A percentile compares a stretch with the other conserved stretches of the same genome.
Conservation (phyloP, 2,329 filamentous ascomycete genomes). For the Didymella arachidicola region DNA sequence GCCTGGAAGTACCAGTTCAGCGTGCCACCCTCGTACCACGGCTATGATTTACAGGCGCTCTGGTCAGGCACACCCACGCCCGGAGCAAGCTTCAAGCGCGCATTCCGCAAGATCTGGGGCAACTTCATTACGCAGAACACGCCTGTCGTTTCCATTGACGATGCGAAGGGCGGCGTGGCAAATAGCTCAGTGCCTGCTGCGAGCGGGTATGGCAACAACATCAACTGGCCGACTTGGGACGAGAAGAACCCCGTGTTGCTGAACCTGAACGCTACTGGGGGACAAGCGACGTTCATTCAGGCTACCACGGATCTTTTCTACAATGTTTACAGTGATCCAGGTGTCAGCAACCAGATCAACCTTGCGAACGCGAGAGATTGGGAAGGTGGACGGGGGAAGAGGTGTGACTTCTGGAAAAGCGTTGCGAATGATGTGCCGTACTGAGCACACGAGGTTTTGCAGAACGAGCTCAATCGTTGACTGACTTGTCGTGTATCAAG, state of each 20-base stretch:
- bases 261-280: conserved; percentile 44
- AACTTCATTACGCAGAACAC: conserved; percentile 40
- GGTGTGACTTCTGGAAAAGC: conserved; percentile 45
- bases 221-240: conserved; percentile 42
- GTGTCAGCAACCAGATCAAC: conserved; percentile 41
- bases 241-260: conserved; percentile 30
- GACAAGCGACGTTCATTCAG: conserved; percentile 26
- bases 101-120: conserved; percentile 47
- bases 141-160: conserved; percentile 38
- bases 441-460: conserved; percentile 5
- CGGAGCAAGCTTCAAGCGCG: conserved; percentile 40
- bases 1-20: conserved; percentile 49
- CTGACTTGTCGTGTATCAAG: not conserved
- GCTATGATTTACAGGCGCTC: conserved; percentile 43
- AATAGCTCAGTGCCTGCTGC: conserved; percentile 34
- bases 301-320: conserved; percentile 39
- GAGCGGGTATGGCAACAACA: conserved; percentile 24
- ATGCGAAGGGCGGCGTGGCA: conserved; percentile 37
- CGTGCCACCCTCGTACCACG: conserved; percentile 41
- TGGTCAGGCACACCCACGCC: conserved; percentile 38
- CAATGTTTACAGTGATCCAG: conserved; percentile 41
- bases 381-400: conserved; percentile 43
- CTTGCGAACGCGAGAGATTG: conserved; percentile 39
- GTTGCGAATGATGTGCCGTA: conserved; percentile 38
- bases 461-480: not conserved